These are phyloP conservation scores for Xylaria multiplex DNA, from an alignment of 2,329 filamentous ascomycete species.

Conservation along the genomic window DNA sequence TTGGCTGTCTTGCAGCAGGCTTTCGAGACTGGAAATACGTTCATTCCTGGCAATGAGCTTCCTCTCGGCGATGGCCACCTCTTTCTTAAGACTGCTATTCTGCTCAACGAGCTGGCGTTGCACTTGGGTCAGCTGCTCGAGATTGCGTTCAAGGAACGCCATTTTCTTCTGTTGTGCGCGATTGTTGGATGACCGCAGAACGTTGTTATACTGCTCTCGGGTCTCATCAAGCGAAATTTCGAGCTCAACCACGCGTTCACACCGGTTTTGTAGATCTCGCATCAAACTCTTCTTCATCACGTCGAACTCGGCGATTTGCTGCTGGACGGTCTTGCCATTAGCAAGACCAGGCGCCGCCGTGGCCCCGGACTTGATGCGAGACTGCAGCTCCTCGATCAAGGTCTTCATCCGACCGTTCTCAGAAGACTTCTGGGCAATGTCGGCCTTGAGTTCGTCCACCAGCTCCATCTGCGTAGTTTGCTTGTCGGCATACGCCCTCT, in stretches of 20 bases:
- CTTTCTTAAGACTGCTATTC: constrained; percentile 97
- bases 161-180: constrained; percentile 99
- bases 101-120: constrained; percentile 98
- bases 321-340: constrained; percentile 91
- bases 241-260: constrained; percentile 96
- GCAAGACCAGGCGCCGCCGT: constrained; percentile 67
- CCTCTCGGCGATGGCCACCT: constrained; percentile 97
- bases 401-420: constrained; percentile 85
- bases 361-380: constrained; percentile 72
- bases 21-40: constrained; percentile 93
- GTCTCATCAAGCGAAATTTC: constrained; percentile 98
- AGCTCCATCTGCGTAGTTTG: constrained; percentile 78
- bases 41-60: constrained; percentile 97
- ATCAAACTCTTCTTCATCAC: constrained; percentile 99
- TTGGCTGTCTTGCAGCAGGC: constrained; percentile 92
- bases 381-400: constrained; percentile 82
- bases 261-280: constrained; percentile 97
- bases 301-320: constrained; percentile 98
- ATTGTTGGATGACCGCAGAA: constrained; percentile 95
- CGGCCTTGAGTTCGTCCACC: constrained; percentile 78
- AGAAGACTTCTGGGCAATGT: constrained; percentile 79
- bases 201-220: constrained; percentile 98
- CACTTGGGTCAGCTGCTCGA: constrained; percentile 96
- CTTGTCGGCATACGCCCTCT: constrained; percentile 79
- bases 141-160: constrained; percentile 97